Conservation (phyloP, 2,329 filamentous ascomycete genomes). For the Aspergillus eucalypticola region DNA sequence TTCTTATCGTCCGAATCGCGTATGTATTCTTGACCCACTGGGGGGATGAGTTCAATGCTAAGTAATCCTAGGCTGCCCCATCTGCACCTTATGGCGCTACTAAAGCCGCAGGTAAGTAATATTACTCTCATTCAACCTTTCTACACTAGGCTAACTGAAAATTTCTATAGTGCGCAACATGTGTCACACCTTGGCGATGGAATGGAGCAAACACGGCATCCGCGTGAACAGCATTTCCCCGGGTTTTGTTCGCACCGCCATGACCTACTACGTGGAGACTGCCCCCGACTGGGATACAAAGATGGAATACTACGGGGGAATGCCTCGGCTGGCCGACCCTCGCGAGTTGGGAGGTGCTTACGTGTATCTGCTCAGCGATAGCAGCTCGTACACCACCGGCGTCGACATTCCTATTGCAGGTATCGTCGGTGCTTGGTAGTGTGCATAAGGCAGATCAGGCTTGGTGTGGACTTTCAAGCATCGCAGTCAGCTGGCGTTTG, state of each 20-base stretch:
- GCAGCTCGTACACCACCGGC: conserved; percentile 39
- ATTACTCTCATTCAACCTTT: neutral
- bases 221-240: conserved; percentile 49
- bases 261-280: conserved; percentile 55
- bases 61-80: conserved; percentile 43
- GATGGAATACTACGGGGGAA: conserved; percentile 60
- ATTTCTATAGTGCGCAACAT: conserved; percentile 26
- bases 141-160: neutral
- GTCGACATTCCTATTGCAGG: conserved; percentile 44
- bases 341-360: conserved; percentile 59
- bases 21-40: neutral
- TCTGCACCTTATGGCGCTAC: conserved; percentile 52
- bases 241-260: conserved; percentile 45
- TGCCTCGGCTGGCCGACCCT: conserved; percentile 55
- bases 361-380: conserved; percentile 57
- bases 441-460: neutral
- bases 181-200: conserved; percentile 45
- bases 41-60: neutral
- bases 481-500: neutral
- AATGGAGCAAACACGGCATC: conserved; percentile 49
- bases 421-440: conserved; percentile 37
- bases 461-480: neutral
- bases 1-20: conserved; percentile 50
- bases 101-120: conserved; percentile 42
- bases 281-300: conserved; percentile 58